Percentiles rank a stretch among this genome's conserved stretches.
Evolutionary conservation across 352 stramenopile genomes (phyloP).

Genomic region (Lagenidium sp.): DNA sequence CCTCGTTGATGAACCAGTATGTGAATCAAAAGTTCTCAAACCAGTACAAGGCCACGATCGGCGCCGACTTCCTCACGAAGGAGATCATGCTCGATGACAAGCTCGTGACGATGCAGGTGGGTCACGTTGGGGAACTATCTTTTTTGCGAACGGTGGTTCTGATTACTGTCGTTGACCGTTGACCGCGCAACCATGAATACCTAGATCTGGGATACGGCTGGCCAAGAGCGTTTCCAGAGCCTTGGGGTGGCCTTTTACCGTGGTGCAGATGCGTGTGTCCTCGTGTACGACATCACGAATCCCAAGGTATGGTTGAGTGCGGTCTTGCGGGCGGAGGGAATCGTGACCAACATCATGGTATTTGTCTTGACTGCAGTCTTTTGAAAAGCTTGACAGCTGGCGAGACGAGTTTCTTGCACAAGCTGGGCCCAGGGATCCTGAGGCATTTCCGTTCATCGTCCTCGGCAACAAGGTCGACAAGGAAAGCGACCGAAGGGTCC

Average conservation of each 20-base stretch:
- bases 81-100: conserved; percentile 95
- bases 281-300: conserved; percentile 99
- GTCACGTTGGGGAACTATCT: too few relatives aligned
- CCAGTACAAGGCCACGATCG: conserved; percentile 99
- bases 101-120: conserved; percentile 91
- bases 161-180: neutral
- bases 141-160: neutral
- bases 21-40: conserved; percentile 98
- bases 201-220: conserved; percentile 99
- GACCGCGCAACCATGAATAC: neutral
- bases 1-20: conserved; percentile 99
- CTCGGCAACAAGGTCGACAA: conserved; percentile 99
- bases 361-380: conserved; percentile 51
- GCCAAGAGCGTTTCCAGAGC: conserved; percentile 98
- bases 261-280: conserved; percentile 95
- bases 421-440: conserved; percentile 80
- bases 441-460: conserved; percentile 97
- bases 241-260: conserved; percentile 98
- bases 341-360: neutral
- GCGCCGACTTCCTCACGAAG: conserved; percentile 98
- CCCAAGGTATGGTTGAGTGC: conserved; percentile 53
- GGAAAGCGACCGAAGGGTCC: conserved; percentile 80
- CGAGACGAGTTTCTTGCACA: conserved; percentile 96
- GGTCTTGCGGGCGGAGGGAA: neutral
- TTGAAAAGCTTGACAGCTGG: conserved; percentile 98